A percentile compares a stretch with the other conserved stretches of the same genome.
phyloP scores from a whole-genome alignment of 345 rosid genomes.

The Microthlaspi erraticum region DNA sequence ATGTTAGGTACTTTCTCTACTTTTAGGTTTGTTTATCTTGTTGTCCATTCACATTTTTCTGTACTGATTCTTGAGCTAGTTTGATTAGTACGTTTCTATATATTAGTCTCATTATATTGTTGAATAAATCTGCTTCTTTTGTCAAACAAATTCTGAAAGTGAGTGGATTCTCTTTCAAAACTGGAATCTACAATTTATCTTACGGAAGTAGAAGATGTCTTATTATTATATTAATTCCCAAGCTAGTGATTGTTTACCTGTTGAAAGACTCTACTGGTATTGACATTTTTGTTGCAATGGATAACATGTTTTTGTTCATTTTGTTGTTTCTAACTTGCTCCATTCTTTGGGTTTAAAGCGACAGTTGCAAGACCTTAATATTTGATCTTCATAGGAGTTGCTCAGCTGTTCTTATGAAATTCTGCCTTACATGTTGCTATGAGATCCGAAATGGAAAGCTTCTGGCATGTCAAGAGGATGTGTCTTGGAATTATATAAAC shows the following conservation, averaged over 20 bases:
- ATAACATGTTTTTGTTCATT: background rate
- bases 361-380: constrained; percentile 63
- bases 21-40: background rate
- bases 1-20: constrained; percentile 48
- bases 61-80: too few species aligned
- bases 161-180: background rate
- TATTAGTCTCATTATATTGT: background rate
- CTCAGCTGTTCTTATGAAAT: constrained; percentile 52
- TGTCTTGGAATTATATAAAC: constrained; percentile 34
- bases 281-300: background rate
- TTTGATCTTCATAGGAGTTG: constrained; percentile 61
- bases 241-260: background rate
- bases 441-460: constrained; percentile 58
- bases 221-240: background rate
- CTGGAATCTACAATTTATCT: background rate
- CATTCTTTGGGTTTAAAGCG: constrained; percentile 38
- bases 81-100: background rate
- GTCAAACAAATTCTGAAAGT: background rate
- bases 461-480: constrained; percentile 47
- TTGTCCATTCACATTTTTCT: background rate
- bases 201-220: background rate
- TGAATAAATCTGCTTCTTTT: constrained; percentile 1
- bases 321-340: background rate
- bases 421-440: constrained; percentile 60
- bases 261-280: constrained; percentile 68